Conservation (phyloP, 805 yeast genomes). For the Lipomyces sp. region DNA sequence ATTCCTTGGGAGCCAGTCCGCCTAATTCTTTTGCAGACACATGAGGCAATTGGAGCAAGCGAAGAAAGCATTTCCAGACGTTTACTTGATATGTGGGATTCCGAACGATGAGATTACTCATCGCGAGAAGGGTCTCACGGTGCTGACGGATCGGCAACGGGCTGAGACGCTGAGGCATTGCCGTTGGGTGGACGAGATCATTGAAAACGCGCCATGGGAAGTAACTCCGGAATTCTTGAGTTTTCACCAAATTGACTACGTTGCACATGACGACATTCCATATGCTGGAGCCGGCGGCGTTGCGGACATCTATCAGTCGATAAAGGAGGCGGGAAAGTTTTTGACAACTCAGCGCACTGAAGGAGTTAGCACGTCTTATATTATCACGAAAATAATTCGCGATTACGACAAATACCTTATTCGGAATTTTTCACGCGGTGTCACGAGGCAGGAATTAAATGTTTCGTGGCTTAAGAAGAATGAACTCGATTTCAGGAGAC, state of each 20-base stretch:
- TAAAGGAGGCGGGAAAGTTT: constrained; percentile 86
- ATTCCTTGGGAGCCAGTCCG: not conserved
- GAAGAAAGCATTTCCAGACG: constrained; percentile 84
- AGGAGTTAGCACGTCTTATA: constrained; percentile 93
- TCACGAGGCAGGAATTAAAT: constrained; percentile 91
- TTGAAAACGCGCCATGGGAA: constrained; percentile 94
- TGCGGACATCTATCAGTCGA: constrained; percentile 90
- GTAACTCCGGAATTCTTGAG: constrained; percentile 77
- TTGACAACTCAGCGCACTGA: constrained; percentile 94
- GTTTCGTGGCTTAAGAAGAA: constrained; percentile 97
- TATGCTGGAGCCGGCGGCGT: constrained; percentile 76
- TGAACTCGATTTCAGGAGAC: constrained; percentile 90
- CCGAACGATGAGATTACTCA: constrained; percentile 91
- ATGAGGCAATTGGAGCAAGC: constrained; percentile 98
- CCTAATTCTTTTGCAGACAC: constrained; percentile 43
- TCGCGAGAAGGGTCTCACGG: constrained; percentile 88
- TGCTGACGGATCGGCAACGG: constrained; percentile 80
- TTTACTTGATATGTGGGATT: constrained; percentile 80
- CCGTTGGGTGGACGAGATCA: constrained; percentile 96
- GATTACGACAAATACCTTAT: constrained; percentile 95
- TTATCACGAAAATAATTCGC: constrained; percentile 88
- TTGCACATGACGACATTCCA: constrained; percentile 96
- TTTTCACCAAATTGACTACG: constrained; percentile 84
- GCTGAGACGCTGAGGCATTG: constrained; percentile 91
- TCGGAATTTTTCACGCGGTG: constrained; percentile 97